Base-by-base conservation (phyloP, 2,329 filamentous ascomycete species). In the Tolypocladium ophioglossoides region DNA sequence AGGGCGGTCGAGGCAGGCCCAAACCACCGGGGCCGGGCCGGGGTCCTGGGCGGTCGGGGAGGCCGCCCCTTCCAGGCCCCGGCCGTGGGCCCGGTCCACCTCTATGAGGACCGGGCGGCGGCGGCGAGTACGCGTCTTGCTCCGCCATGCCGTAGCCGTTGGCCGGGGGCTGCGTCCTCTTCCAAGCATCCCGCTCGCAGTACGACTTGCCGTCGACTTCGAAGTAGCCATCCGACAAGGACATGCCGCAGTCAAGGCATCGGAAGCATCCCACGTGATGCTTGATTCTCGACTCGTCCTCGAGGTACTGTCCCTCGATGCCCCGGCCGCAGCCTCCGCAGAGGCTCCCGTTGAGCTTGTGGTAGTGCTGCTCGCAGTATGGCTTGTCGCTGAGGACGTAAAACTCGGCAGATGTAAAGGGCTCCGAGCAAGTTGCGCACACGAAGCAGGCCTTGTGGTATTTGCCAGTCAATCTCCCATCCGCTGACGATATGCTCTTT, bases 381-480 rank as follows among this genome's bases (percentile, higher is more conserved):
- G 94, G 94, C 56, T 83, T 79, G 70, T 99, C 90, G 59, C 87
- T 74, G 56, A 91, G 81, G 12, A 99, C 91, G 67, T 99, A 99
- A 63, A 97, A 97, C 56, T 94, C 91, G 1, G 89, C 82, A 0
- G 91, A 95, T 22, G 84, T 77, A 66, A 97, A 99, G 1, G 91
- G 86, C 53, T 84, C 79, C 12, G 77, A 76, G 73, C 94, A 99
- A 1, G 87, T 91, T 5, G 83, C 82, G 77, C 94, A 99, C 12
- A 92, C 88, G 66, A 99, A 97, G 69, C 92, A 99, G 5, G 86
- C 81, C 69, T 95, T 95, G 76, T 99, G 94, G 69, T 96, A 99
- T 58, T 91, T 86, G 11, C 94, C 94, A 0, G 89, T 95, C 27
- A 99, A 76, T 27, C 91, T 85, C 18, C 94, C 94, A 63, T 96